Evolutionary conservation across 306 rosid genomes (phyloP).

Genomic region (Herpetospermum pedunculosum): DNA sequence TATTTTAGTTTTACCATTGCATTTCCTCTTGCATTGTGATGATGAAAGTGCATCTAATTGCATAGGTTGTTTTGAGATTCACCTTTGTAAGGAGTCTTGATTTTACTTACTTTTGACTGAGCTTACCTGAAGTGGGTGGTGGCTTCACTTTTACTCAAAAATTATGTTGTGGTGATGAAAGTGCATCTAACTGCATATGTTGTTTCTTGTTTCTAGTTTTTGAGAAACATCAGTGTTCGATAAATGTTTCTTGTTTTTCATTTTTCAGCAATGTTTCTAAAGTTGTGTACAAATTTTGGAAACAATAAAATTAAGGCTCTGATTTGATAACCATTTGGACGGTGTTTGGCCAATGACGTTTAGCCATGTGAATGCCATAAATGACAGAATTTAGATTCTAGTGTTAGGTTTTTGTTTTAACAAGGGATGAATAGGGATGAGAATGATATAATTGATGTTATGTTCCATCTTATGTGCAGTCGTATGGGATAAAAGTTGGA

Average conservation of each 20-base stretch:
- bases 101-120: not conserved
- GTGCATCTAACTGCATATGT: too few species aligned
- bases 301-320: too few species aligned
- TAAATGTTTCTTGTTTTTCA: too few species aligned
- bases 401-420: not conserved
- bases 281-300: too few species aligned
- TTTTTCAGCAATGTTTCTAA: too few species aligned
- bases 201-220: too few species aligned
- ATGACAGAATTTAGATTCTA: not conserved
- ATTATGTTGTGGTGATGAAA: too few species aligned
- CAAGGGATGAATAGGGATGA: not conserved
- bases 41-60: too few species aligned
- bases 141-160: not conserved
- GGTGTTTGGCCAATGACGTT: not conserved
- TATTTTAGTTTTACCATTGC: not conserved
- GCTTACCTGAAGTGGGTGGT: not conserved
- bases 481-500: conserved; percentile 94
- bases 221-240: too few species aligned
- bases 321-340: too few species aligned
- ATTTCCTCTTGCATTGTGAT: not conserved
- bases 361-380: not conserved
- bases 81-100: not conserved
- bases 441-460: not conserved
- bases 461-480: conserved; percentile 37
- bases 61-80: not conserved